A percentile compares a stretch with the other conserved stretches of the same genome.
These are phyloP conservation scores for Aspergillus diversus DNA, from an alignment of 495 filamentous ascomycete species.

Conservation along the genomic window DNA sequence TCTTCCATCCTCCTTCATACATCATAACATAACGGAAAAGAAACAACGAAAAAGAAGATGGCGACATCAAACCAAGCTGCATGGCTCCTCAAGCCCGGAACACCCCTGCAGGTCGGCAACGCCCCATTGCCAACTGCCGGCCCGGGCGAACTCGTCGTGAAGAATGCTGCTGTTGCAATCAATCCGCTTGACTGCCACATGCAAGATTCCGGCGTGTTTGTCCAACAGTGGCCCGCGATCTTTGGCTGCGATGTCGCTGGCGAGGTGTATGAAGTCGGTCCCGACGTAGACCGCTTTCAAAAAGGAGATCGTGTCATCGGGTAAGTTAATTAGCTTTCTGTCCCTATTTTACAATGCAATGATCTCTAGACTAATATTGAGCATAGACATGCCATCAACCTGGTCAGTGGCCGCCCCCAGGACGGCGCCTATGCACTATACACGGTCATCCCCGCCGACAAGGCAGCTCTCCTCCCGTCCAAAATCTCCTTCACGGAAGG, in stretches of 20 bases:
- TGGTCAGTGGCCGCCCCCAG: slow-evolving; percentile 16
- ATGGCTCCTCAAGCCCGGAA: slow-evolving; percentile 36
- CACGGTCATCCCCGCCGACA: slow-evolving; percentile 15
- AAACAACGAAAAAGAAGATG: not conserved
- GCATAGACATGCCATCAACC: slow-evolving; percentile 18
- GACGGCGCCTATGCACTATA: slow-evolving; percentile 18
- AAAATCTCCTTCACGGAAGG: slow-evolving; percentile 18
- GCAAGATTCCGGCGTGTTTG: slow-evolving; percentile 29
- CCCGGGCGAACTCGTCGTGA: slow-evolving; percentile 40
- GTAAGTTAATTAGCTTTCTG: slow-evolving; percentile 17
- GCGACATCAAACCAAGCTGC: slow-evolving; percentile 43
- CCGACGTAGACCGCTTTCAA: slow-evolving; percentile 36
- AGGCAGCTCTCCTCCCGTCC: slow-evolving; percentile 17
- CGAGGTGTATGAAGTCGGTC: slow-evolving; percentile 40
- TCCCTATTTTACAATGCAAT: not conserved
- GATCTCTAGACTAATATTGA: too few species aligned
- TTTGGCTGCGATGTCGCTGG: slow-evolving; percentile 50
- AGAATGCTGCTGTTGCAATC: slow-evolving; percentile 46
- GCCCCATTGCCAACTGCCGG: slow-evolving; percentile 38
- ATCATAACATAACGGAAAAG: too few species aligned
- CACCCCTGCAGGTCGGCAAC: slow-evolving; percentile 37
- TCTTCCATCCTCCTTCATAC: too few species aligned
- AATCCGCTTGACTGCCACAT: slow-evolving; percentile 46
- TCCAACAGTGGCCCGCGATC: slow-evolving; percentile 36
- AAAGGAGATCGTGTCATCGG: slow-evolving; percentile 50